Evolutionary conservation across 345 rosid species (phyloP), one percentile per base, ranked within the genome.

Genomic region (Hibiscus tridactylites): DNA sequence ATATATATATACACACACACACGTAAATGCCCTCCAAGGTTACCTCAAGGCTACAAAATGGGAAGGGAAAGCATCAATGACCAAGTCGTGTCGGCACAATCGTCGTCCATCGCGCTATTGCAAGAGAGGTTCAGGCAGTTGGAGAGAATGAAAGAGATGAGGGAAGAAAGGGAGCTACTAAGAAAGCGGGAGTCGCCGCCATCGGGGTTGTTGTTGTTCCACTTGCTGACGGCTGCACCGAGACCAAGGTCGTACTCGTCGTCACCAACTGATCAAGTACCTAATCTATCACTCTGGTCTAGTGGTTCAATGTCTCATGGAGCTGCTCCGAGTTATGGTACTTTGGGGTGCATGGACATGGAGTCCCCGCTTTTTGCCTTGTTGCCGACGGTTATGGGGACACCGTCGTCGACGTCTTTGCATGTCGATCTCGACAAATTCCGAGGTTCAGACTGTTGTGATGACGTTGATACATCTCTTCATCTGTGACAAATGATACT

Each of bases 41-140:
- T 9, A 66, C 64, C 75, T 33, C 59, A 71, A 58, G n/a, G 56
- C n/a, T 12, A 21, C 46, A 42, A 46, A 21, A 82, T 88, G 84
- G 85, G 80, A 37, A 73, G 81, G 56, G 86, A 86, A 64, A 78
- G 77, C 57, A 12, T 60, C 7, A 71, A 73, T 10, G 86, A 85
- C 11, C 79, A 84, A 39, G 66, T 83, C 59, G 84, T 79, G 54
- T 15, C n/a, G 62, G 63, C 74, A 35, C 89, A 82, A 31, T 88
- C 94, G 17, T 91, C 94, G 42, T 86, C 97, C 53, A 89, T 89
- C 68, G 88, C 87, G 54, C 70, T 91, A 63, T 65, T 91, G 81
- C 95, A 85, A 72, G 97, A 91, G 83, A 86, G 95, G 68, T 91
- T 91, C 74, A 81, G 81, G 75, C 82, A 85, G 70, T 74, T 91